Base-by-base conservation (phyloP, 306 rosid species). In the Begonia fuchsioides region DNA sequence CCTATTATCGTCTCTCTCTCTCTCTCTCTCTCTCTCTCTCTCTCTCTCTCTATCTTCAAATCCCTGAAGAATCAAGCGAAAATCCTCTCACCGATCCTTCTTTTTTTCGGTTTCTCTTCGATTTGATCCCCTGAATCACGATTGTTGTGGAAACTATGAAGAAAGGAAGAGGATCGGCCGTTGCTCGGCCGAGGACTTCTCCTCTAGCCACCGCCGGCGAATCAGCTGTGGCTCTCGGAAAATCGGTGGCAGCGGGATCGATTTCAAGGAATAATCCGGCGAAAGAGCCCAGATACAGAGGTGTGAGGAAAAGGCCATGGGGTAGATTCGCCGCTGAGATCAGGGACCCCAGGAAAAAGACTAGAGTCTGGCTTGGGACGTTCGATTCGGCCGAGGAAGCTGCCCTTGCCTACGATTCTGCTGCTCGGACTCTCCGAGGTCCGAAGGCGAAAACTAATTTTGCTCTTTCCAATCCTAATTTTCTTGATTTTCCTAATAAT, bases 371-470 rank as follows among this genome's bases (percentile, higher is more conserved):
- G 95, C 77, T 86, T 0, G 95, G 95, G 1, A 81, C 95, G 8
- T 86, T 86, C 50, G 88, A 86, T 50, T 81, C 88, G 0, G 95
- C 95, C 0, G 93, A 78, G 59, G 93, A 81, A 39, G 95, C 93
- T 1, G 93, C 93, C 0, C 76, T 79, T 1, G 95, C 95, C 8
- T 81, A 86, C 59, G 95, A 86, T 60, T 39, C 69, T 7, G 95
- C 93, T 11, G 93, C 93, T 10, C 67, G 69, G 1, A 26, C 43
- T 14, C 93, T 81, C 64, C 95, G 95, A 2, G 95, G 95, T 1
- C 73, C 93, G 0, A 86, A 81, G 20, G 93, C 95, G 2, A 86
- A 81, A 54, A 86, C 80, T 18, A 86, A 86, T 20, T 86, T 86
- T 20, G 80, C 82, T 3, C 38, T 64, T 9, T 17, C 81, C 0